Conservation (phyloP, 2,329 filamentous ascomycete species). For the Penicillium sp. region DNA sequence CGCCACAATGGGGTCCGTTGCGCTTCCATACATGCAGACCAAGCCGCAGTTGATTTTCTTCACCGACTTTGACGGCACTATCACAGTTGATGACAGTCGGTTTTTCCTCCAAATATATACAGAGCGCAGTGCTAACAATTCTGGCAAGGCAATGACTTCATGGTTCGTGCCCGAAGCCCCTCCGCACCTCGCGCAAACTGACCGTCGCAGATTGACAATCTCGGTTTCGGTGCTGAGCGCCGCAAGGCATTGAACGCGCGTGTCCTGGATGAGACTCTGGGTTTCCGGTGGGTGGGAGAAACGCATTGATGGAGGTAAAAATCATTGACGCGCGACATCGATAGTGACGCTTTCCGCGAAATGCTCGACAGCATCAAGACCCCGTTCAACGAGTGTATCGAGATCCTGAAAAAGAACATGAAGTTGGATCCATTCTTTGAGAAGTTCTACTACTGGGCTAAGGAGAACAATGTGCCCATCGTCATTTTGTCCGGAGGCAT, state of each 20-base stretch:
- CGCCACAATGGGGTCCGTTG: constrained; percentile 30
- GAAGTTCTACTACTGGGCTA: constrained; percentile 81
- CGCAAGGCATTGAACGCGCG: constrained; percentile 73
- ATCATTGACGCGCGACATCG: not conserved
- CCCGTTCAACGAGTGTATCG: constrained; percentile 79
- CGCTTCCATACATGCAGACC: constrained; percentile 43
- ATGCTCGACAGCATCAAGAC: constrained; percentile 87
- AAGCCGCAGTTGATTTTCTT: constrained; percentile 95
- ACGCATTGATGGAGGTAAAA: not conserved
- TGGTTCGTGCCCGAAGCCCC: constrained; percentile 44
- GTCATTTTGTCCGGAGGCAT: constrained; percentile 92
- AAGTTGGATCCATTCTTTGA: constrained; percentile 84
- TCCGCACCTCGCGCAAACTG: constrained; percentile 5
- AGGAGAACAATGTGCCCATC: constrained; percentile 79
- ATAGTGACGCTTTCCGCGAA: constrained; percentile 73
- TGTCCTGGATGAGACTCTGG: constrained; percentile 67
- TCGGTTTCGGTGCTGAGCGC: constrained; percentile 73
- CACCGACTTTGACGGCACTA: constrained; percentile 97
- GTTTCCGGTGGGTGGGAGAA: constrained; percentile 60
- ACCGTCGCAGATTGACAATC: constrained; percentile 77
- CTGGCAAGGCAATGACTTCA: constrained; percentile 60
- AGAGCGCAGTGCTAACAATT: constrained; percentile 10
- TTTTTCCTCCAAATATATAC: constrained; percentile 13
- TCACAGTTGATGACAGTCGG: constrained; percentile 70
- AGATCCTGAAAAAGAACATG: constrained; percentile 76